phyloP scores from a whole-genome alignment of 495 filamentous ascomycete genomes.

The Penicillium cataractarum region DNA sequence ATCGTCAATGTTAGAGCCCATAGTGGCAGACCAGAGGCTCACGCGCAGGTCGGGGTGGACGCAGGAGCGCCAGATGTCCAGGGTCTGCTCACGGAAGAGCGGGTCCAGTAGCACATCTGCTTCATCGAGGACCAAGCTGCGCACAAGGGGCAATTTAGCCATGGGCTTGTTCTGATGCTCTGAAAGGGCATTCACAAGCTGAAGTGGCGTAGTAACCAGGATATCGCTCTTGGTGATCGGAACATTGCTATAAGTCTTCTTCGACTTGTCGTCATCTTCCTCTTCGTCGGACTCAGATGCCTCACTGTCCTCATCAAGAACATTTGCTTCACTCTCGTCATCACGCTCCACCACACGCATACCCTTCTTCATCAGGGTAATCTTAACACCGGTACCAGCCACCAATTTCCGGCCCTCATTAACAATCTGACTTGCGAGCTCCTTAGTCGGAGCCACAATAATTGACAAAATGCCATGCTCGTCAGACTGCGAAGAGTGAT shows the following conservation, averaged over 20 bases:
- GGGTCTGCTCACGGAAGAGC: slow-evolving; percentile 86
- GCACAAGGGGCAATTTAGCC: slow-evolving; percentile 62
- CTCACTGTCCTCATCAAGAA: slow-evolving; percentile 46
- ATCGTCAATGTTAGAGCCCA: slow-evolving; percentile 89
- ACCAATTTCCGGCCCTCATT: slow-evolving; percentile 87
- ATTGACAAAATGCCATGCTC: slow-evolving; percentile 62
- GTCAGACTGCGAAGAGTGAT: slow-evolving; percentile 47
- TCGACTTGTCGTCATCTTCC: slow-evolving; percentile 42
- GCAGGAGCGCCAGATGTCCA: slow-evolving; percentile 82
- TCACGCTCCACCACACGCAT: slow-evolving; percentile 64
- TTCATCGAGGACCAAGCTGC: slow-evolving; percentile 83
- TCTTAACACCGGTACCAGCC: slow-evolving; percentile 74
- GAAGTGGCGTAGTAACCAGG: slow-evolving; percentile 83
- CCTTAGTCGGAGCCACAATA: slow-evolving; percentile 88
- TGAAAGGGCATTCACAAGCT: slow-evolving; percentile 74
- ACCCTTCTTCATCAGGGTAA: slow-evolving; percentile 82
- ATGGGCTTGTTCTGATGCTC: slow-evolving; percentile 45
- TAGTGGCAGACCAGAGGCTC: slow-evolving; percentile 93
- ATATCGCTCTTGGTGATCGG: slow-evolving; percentile 74
- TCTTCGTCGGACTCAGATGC: slow-evolving; percentile 42
- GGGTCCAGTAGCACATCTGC: slow-evolving; percentile 93
- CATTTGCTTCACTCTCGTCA: slow-evolving; percentile 35
- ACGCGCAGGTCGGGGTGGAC: slow-evolving; percentile 66
- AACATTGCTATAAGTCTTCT: slow-evolving; percentile 40
- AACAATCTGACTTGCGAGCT: slow-evolving; percentile 88